Base-by-base conservation (phyloP, 2,329 filamentous ascomycete genomes). In the Sclerotinia spermophila region DNA sequence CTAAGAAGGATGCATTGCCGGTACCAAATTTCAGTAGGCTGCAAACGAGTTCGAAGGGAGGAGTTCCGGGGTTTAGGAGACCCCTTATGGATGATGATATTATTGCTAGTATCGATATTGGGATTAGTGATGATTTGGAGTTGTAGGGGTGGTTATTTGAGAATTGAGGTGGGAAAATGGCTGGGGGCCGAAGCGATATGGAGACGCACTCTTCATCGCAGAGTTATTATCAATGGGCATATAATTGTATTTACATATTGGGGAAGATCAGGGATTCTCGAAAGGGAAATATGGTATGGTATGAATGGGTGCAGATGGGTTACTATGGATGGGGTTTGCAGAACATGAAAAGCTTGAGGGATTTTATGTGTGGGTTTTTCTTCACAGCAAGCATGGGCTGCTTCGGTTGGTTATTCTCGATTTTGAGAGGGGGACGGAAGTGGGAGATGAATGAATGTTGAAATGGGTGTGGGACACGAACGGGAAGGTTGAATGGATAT, bases 1-100 rank as follows among this genome's bases (percentile, higher is more conserved):
- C 82, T 2, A 81, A 83, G 73, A 82, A 81, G 64, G 82, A 82
- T 74, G 77, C 79, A 51, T 77, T 78, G 8, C 76, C 84, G 77
- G 82, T 86, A 71, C 83, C 86, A 53, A 84, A 88, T 72, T 81
- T 80, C 86, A 74, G 84, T 84, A 79, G 69, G 75, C 74, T 74
- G 68, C 78, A 73, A 69, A 76, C 74, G 62, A 75, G 72, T 62
- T 72, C 72, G 62, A 88, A 86, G 81, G 88, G 86, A 76, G 80
- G 81, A 19, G 81, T 90, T 72, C 86, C 88, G 4, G 89, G 89
- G 19, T 91, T 93, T 64, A 92, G 95, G 78, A 90, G 92, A 81
- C 90, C 91, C 42, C 87, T 94, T 71, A 91, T 92, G 84, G 94
- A 97, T 73, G 96, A 98, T 78, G 96, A 98, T 78, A 91, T 97